Conservation (phyloP, 2,329 filamentous ascomycete species). For the Geosmithia morbida region DNA sequence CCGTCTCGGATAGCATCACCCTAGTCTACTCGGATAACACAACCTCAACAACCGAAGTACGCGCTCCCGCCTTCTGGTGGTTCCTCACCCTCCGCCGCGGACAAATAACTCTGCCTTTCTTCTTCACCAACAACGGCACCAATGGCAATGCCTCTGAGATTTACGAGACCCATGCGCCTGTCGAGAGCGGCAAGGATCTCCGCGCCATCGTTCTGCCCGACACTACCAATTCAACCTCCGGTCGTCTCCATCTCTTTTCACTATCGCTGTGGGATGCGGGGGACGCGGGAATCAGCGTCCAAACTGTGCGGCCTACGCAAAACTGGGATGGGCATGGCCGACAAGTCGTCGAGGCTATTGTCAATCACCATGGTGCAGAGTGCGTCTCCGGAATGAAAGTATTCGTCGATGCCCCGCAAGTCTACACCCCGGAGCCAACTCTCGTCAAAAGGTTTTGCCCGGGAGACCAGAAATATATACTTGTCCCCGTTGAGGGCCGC, state of each 20-base stretch:
- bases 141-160: conserved; percentile 28
- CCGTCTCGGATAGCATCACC: conserved; percentile 22
- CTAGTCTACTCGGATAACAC: conserved; percentile 26
- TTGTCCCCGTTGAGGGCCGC: conserved; percentile 18
- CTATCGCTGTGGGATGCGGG: conserved; percentile 17
- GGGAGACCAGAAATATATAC: conserved; percentile 24
- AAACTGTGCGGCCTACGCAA: conserved; percentile 26
- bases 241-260: conserved; percentile 26
- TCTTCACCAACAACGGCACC: conserved; percentile 21
- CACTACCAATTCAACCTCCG: conserved; percentile 17
- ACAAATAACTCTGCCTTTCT: conserved; percentile 26
- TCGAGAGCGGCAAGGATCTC: conserved; percentile 22
- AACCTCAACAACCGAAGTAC: conserved; percentile 22
- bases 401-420: conserved; percentile 16
- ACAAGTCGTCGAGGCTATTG: conserved; percentile 24
- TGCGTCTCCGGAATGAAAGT: conserved; percentile 18
- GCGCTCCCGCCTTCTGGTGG: conserved; percentile 26
- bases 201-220: conserved; percentile 23
- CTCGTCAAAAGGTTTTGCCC: conserved; percentile 24
- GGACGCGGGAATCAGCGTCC: conserved; percentile 13
- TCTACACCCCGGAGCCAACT: conserved; percentile 26
- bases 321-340: conserved; percentile 19
- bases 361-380: conserved; percentile 19
- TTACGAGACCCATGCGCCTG: conserved; percentile 24
- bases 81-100: conserved; percentile 29